phyloP scores from a whole-genome alignment of 2,329 filamentous ascomycete genomes.

The Ophiostoma australiae region DNA sequence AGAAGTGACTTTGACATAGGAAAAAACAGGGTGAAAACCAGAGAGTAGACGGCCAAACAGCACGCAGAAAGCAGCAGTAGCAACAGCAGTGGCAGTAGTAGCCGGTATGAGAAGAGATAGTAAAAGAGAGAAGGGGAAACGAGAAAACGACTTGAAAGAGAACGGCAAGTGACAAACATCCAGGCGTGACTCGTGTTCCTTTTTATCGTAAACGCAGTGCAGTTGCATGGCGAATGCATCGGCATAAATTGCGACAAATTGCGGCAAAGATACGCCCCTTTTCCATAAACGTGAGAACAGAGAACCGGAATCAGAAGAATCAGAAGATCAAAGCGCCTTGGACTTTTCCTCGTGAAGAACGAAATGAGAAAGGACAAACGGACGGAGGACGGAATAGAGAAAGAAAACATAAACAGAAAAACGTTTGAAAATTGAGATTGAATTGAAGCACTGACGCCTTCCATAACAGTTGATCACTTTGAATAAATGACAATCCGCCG shows the following conservation, averaged over 20 bases:
- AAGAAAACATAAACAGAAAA: not conserved
- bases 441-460: slow-evolving; percentile 13
- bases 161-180: not conserved
- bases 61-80: slow-evolving; percentile 8
- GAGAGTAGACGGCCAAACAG: not conserved
- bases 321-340: not conserved
- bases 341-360: not conserved
- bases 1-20: slow-evolving; percentile 11
- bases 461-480: slow-evolving; percentile 17
- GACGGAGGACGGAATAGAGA: not conserved
- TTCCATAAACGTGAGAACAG: slow-evolving; percentile 7
- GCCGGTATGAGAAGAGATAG: not conserved
- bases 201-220: not conserved
- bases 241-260: slow-evolving; percentile 2
- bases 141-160: not conserved
- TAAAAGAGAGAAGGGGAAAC: not conserved
- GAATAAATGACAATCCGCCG: slow-evolving; percentile 15
- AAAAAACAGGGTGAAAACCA: slow-evolving; percentile 12
- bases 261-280: slow-evolving; percentile 1
- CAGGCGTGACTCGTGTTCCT: slow-evolving; percentile 8
- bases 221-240: not conserved
- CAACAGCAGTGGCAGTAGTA: not conserved
- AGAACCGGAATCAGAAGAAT: not conserved
- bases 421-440: slow-evolving; percentile 3
- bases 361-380: not conserved